Evolutionary conservation across 2,329 filamentous ascomycete species (phyloP), one percentile per base, ranked within the genome.

Genomic region (Neonectria sp.): DNA sequence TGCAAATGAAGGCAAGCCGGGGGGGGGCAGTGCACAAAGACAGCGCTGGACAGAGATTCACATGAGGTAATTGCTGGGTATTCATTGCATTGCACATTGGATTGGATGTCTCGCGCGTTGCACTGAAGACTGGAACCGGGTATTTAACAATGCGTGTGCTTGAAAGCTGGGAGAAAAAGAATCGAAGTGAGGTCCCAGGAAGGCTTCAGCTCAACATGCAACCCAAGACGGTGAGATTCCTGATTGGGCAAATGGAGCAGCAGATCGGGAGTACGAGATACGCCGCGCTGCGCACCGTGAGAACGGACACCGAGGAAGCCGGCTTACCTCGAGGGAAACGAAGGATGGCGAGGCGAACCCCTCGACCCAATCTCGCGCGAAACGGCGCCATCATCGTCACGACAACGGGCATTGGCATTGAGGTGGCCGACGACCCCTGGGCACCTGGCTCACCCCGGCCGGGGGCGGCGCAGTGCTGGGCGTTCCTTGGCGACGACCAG

Each of bases 381-480:
- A 75, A 76, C 73, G 60, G 53, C 71, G 60, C 71, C 68, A 72
- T 65, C 37, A 76, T 76, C 65, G 74, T 68, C 74, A 76, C 72
- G 74, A 74, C 74, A 76, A 76, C 74, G 69, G 15, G 37, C 37
- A 40, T 40, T 40, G 37, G 64, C 65, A 67, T 67, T 67, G 58
- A 25, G 55, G 43, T 31, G 24, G 46, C 15, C 29, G 40, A 46
- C 63, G 33, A 13, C 33, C 4, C 33, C 33, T 55, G n/a, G 51
- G 52, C 15, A 40, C 55, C 37, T 33, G 55, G 55, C 12, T 35
- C 33, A 35, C 33, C 37, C 15, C 2, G n/a, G 35, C 33, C 21
- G 35, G 52, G 37, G 51, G 43, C 60, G 40, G 40, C 11, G 49
- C 51, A 53, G 25, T n/a, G 58, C 49, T 64, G 35, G 15, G 43